A percentile compares a stretch with the other conserved stretches of the same genome.
phyloP scores from a whole-genome alignment of 129 eudicot species.

The Calendula officinalis region DNA sequence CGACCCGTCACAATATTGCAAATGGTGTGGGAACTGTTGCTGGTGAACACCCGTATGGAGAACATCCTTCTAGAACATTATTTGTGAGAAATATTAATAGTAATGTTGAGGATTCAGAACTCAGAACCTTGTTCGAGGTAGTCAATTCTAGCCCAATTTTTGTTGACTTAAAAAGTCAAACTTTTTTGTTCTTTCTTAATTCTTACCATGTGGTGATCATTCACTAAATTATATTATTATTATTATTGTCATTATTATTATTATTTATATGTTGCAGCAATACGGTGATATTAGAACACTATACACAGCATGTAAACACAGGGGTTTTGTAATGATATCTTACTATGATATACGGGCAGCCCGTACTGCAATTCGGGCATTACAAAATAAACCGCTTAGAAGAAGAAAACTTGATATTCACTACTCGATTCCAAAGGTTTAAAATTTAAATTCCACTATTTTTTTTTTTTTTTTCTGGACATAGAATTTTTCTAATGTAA shows the following conservation, averaged over 20 bases:
- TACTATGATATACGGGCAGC: constrained; percentile 97
- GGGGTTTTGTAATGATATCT: constrained; percentile 99
- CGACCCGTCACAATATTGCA: constrained; percentile 40
- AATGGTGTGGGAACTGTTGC: constrained; percentile 67
- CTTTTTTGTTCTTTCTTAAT: not conserved
- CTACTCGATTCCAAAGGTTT: constrained; percentile 95
- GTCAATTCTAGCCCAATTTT: not conserved
- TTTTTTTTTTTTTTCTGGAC: not conserved
- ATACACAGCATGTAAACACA: constrained; percentile 86
- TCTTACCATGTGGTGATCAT: constrained; percentile 5
- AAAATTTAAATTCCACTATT: not conserved
- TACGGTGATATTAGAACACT: constrained; percentile 89
- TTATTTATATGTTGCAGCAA: constrained; percentile 44
- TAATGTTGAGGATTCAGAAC: constrained; percentile 90
- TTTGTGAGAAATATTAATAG: constrained; percentile 94
- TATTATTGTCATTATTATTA: constrained; percentile 16
- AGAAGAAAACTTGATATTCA: constrained; percentile 95
- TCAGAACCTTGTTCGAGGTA: constrained; percentile 84
- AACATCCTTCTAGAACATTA: constrained; percentile 91
- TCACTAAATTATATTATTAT: constrained; percentile 12
- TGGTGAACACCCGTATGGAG: constrained; percentile 94
- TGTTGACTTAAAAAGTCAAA: constrained; percentile 4
- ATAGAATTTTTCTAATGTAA: not conserved
- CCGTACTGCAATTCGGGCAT: constrained; percentile 78
- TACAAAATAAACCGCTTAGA: constrained; percentile 82